Conservation (phyloP, 495 filamentous ascomycete genomes). For the Tuber melanosporum region DNA sequence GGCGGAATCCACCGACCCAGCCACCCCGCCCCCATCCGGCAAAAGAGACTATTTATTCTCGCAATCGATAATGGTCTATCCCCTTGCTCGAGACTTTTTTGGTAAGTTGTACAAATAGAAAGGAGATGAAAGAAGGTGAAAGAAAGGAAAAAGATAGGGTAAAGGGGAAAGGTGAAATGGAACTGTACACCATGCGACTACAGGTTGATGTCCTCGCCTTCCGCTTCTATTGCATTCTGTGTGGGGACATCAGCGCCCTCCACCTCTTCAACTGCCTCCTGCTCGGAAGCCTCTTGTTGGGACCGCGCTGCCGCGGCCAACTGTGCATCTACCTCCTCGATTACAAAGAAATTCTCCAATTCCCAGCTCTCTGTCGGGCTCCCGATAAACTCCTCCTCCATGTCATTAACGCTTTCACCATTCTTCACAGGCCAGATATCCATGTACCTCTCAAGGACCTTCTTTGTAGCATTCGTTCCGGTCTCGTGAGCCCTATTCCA, state of each 20-base stretch:
- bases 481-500: background rate
- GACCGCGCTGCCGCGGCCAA: background rate
- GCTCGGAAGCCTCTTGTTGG: background rate
- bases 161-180: background rate
- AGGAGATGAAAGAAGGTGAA: background rate
- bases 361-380: conserved; percentile 3
- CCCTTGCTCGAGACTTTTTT: background rate
- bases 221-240: background rate
- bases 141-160: background rate
- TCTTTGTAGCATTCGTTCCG: background rate
- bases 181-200: background rate
- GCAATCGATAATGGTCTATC: background rate
- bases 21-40: background rate
- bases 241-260: background rate
- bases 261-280: background rate
- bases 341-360: background rate
- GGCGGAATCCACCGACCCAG: background rate
- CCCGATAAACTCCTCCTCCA: background rate
- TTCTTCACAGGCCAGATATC: background rate
- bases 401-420: background rate
- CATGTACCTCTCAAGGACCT: background rate
- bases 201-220: background rate
- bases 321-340: background rate
- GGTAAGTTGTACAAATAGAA: conserved; percentile 1
- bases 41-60: background rate